A percentile compares a stretch with the other conserved stretches of the same genome.
Evolutionary conservation across 139 green algal genomes (phyloP).

Genomic region (Picochlorum sp.): DNA sequence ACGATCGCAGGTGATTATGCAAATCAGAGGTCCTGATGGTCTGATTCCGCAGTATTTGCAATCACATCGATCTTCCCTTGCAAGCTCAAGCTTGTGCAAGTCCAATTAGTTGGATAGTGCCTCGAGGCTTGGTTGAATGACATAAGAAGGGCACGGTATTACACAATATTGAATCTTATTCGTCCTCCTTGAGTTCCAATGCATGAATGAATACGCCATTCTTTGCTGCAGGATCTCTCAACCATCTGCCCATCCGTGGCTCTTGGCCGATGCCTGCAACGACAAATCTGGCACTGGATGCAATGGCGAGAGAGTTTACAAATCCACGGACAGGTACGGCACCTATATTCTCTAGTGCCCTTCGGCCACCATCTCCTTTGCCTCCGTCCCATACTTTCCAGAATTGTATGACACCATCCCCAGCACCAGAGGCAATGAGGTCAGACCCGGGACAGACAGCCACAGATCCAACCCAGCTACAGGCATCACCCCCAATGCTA

Average conservation of each 20-base stretch:
- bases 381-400: slow-evolving; percentile 43
- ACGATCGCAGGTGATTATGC: neutral
- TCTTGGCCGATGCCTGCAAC: slow-evolving; percentile 86
- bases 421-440: slow-evolving; percentile 74
- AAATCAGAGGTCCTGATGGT: neutral
- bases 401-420: slow-evolving; percentile 76
- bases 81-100: too few relatives aligned
- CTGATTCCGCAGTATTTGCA: too few relatives aligned
- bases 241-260: slow-evolving; percentile 86
- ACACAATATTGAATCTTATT: neutral
- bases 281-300: slow-evolving; percentile 55
- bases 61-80: too few relatives aligned
- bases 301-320: slow-evolving; percentile 80
- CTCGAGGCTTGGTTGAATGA: too few relatives aligned
- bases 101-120: too few relatives aligned
- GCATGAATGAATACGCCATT: slow-evolving; percentile 82
- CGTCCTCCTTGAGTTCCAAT: slow-evolving; percentile 26
- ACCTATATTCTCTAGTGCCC: slow-evolving; percentile 38
- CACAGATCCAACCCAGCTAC: slow-evolving; percentile 70
- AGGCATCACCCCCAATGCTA: slow-evolving; percentile 26
- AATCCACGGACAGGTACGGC: slow-evolving; percentile 71
- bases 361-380: slow-evolving; percentile 10
- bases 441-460: slow-evolving; percentile 60
- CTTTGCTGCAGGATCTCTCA: slow-evolving; percentile 41
- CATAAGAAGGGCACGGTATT: neutral